A percentile compares a stretch with the other conserved stretches of the same genome.
Conservation (phyloP, 169 alveolate genomes). For the Babesia ovis region DNA sequence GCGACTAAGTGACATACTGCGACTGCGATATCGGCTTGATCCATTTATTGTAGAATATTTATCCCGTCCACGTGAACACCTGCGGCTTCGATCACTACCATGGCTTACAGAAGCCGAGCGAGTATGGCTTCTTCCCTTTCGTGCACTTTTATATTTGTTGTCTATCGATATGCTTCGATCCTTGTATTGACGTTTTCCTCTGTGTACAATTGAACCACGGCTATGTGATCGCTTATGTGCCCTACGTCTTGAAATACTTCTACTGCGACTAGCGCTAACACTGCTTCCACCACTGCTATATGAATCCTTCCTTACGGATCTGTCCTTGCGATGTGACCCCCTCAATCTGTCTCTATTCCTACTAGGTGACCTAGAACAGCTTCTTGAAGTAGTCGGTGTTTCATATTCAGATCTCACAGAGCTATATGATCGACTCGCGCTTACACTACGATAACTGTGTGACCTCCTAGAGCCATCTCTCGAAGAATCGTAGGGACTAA, state of each 20-base stretch:
- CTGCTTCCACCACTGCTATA: too few species aligned
- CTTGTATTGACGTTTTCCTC: not conserved
- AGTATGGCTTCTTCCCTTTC: slow-evolving; percentile 2
- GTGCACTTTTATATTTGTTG: not conserved
- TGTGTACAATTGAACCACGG: not conserved
- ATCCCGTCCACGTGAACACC: slow-evolving; percentile 16
- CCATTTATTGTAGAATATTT: not conserved
- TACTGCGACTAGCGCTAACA: too few species aligned
- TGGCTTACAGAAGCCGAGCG: slow-evolving; percentile 7
- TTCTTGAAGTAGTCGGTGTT: not conserved
- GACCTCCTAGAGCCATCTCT: slow-evolving; percentile 7
- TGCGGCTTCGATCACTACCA: slow-evolving; percentile 8
- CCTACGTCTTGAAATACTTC: slow-evolving; percentile 6
- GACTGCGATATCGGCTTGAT: not conserved
- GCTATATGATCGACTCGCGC: not conserved
- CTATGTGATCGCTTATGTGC: not conserved
- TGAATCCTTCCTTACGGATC: not conserved
- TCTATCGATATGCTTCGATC: not conserved
- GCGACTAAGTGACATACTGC: not conserved
- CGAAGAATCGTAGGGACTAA: not conserved
- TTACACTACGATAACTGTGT: not conserved
- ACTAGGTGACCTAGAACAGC: not conserved
- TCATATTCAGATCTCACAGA: not conserved
- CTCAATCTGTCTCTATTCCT: not conserved
- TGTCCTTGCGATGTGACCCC: not conserved